A percentile compares a stretch with the other conserved stretches of the same genome.
Evolutionary conservation across 2,329 filamentous ascomycete species (phyloP).

Genomic region (Onygenales sp.): DNA sequence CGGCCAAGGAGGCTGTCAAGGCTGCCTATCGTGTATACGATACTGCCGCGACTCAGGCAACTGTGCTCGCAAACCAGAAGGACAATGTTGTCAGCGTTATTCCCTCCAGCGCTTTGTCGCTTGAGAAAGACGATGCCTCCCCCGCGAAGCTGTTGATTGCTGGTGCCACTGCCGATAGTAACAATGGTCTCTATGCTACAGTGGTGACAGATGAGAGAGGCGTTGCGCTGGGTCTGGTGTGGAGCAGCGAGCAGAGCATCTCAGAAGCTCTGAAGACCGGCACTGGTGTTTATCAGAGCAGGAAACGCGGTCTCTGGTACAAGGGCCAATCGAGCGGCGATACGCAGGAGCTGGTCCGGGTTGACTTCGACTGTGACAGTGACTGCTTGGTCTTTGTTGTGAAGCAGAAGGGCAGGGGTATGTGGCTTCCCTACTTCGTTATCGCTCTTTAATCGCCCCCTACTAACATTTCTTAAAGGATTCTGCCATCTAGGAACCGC

Average conservation of each 20-base stretch:
- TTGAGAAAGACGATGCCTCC: slow-evolving; percentile 52
- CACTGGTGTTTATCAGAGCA: slow-evolving; percentile 85
- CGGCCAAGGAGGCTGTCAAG: slow-evolving; percentile 29
- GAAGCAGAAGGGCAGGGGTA: slow-evolving; percentile 69
- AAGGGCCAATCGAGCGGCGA: slow-evolving; percentile 94
- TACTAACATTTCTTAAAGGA: slow-evolving; percentile 28
- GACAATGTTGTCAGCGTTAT: slow-evolving; percentile 60
- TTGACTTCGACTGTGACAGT: slow-evolving; percentile 85
- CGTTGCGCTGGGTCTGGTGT: slow-evolving; percentile 77
- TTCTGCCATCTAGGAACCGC: slow-evolving; percentile 93
- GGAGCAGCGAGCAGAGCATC: slow-evolving; percentile 87
- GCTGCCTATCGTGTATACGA: slow-evolving; percentile 29
- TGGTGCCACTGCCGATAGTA: slow-evolving; percentile 69
- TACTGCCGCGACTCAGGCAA: slow-evolving; percentile 33
- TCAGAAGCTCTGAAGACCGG: slow-evolving; percentile 74
- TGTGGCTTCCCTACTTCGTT: neutral
- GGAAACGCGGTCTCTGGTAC: slow-evolving; percentile 91
- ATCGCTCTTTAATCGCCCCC: neutral
- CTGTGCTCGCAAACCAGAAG: slow-evolving; percentile 39
- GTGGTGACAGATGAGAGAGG: slow-evolving; percentile 85
- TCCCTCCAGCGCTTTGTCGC: slow-evolving; percentile 59
- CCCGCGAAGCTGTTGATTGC: slow-evolving; percentile 62
- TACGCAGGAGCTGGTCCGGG: slow-evolving; percentile 75
- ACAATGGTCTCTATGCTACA: slow-evolving; percentile 78
- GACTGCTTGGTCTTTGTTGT: slow-evolving; percentile 89